Conservation (phyloP, 2,329 filamentous ascomycete species). For the Endothia cerciana region DNA sequence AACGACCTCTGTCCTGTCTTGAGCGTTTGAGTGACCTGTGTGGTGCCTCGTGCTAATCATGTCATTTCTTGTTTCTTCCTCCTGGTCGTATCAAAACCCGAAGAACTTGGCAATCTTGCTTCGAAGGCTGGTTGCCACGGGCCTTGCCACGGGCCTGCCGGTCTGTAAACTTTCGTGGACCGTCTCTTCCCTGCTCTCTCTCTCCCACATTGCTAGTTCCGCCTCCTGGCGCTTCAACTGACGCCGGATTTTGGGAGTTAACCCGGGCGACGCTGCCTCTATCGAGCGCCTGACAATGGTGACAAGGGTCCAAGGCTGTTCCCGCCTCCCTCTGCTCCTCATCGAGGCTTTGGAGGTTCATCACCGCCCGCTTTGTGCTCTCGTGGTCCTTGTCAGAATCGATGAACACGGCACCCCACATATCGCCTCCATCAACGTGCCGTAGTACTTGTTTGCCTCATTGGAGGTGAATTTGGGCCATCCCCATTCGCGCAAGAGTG, state of each 20-base stretch:
- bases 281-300: not conserved
- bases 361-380: not conserved
- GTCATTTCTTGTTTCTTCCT: not conserved
- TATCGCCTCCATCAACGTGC: conserved; percentile 1
- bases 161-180: not conserved
- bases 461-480: not conserved
- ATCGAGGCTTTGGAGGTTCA: not conserved
- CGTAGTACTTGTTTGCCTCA: not conserved
- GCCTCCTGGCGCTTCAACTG: not conserved
- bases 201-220: not conserved
- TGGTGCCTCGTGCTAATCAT: too few species aligned
- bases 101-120: not conserved
- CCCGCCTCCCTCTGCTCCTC: not conserved
- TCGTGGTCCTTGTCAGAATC: not conserved
- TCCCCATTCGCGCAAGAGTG: not conserved
- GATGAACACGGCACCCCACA: not conserved
- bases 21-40: not conserved
- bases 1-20: not conserved
- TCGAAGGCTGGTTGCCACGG: not conserved
- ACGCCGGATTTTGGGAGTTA: not conserved
- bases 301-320: not conserved
- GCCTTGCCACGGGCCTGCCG: not conserved
- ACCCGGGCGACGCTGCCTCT: not conserved
- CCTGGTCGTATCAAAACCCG: not conserved
- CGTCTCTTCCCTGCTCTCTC: not conserved